A percentile compares a stretch with the other conserved stretches of the same genome.
Evolutionary conservation across 192 early-diverging fungal genomes (phyloP).

Genomic region (Podila verticillata): DNA sequence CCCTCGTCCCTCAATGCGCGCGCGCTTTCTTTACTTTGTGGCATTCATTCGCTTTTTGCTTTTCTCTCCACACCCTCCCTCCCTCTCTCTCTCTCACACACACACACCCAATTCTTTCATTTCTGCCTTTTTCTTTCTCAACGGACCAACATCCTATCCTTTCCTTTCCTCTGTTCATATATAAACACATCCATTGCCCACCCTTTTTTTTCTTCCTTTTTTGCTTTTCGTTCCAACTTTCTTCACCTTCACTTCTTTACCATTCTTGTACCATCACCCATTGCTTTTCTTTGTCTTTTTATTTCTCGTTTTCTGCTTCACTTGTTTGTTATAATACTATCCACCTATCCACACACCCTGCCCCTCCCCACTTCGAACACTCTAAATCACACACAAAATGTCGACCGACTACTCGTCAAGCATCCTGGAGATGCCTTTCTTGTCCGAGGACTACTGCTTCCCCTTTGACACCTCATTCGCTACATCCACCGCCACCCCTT

Average conservation of each 20-base stretch:
- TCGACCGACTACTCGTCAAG: neutral
- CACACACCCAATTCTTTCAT: neutral
- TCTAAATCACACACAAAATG: neutral
- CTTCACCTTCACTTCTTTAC: neutral
- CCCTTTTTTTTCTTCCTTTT: neutral
- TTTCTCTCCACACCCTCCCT: neutral
- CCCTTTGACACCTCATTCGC: slow-evolving; percentile 1
- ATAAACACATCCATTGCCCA: neutral
- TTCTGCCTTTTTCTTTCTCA: neutral
- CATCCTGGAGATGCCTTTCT: slow-evolving; percentile 42
- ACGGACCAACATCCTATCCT: neutral
- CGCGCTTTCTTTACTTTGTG: neutral
- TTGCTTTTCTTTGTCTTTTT: neutral
- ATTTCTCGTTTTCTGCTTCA: neutral
- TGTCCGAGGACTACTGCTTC: slow-evolving; percentile 29
- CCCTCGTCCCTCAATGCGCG: neutral
- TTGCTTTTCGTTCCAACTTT: neutral
- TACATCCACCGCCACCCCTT: neutral
- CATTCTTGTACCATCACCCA: neutral
- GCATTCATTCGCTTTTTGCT: neutral
- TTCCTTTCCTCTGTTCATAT: neutral
- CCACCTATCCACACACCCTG: neutral
- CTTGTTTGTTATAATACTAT: neutral
- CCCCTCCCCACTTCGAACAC: neutral
- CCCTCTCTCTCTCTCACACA: neutral